Evolutionary conservation across 805 yeast genomes (phyloP), one percentile per base, ranked within the genome.

Genomic region (Wickerhamiella sergipiensis): DNA sequence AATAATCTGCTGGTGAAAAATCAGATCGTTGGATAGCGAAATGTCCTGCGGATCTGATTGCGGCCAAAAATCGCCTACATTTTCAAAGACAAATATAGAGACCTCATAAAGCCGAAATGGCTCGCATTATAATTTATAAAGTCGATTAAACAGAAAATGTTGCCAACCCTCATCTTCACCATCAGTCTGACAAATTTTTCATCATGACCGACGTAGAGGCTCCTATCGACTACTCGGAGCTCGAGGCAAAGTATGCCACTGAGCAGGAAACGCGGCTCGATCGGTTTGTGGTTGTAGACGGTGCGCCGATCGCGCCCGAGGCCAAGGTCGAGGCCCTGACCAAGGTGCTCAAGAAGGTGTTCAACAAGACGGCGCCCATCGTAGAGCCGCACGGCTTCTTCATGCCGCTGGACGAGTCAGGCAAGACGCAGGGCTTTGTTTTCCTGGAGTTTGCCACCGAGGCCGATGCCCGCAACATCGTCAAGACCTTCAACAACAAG

Each of bases 301-400:
- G 98, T 46, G 89, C 95, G 10, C 99, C 99, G 58, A 74, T 87
- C 55, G 95, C 95, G 23, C 95, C 97, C 52, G 95, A 83, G 64
- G 67, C 86, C 49, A 92, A 92, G 70, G 85, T 81, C 48, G 85
- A 87, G 51, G 79, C 85, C 52, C 76, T 92, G 64, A 77, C 81
- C 59, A 89, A 86, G 67, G 97, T 94, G 45, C 76, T 92, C 63
- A 78, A 76, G 59, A 90, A 89, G 71, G 75, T 87, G 50, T 82
- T 92, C 63, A 71, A 79, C 46, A 76, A 78, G 56, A 88, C 79
- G 45, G 97, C 96, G 49, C 80, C 79, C 56, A 80, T 92, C 51
- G 63, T 59, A 45, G 62, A 53, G 21, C 68, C 62, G 43, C 79
- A 77, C 46, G 90, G 87, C 50, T 76, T 92, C 64, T 74, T 78